Evolutionary conservation across 768 basidiomycete species (phyloP).

Genomic region (Psilocybe azurescens): DNA sequence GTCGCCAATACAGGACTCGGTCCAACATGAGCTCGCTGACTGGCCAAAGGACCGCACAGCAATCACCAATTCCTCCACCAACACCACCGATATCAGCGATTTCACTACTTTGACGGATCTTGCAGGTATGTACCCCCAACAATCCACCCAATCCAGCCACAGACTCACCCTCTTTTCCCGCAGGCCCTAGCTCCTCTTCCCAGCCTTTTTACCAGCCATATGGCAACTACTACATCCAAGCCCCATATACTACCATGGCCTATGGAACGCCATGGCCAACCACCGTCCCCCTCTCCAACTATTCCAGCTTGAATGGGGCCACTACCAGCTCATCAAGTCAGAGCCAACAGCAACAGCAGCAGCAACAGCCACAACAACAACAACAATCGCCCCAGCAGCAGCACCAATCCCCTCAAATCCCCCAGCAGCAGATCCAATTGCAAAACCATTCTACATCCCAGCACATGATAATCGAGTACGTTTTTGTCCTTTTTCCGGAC

Average conservation of each 20-base stretch:
- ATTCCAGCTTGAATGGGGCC: conserved; percentile 82
- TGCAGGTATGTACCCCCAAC: conserved; percentile 37
- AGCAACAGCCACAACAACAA: conserved; percentile 27
- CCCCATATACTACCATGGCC: conserved; percentile 53
- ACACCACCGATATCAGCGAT: conserved; percentile 46
- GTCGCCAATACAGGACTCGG: conserved; percentile 39
- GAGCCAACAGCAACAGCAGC: conserved; percentile 32
- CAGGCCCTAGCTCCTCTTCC: conserved; percentile 34
- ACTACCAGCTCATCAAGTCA: conserved; percentile 47
- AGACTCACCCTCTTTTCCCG: conserved; percentile 12
- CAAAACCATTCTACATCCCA: conserved; percentile 34
- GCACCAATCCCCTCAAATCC: conserved; percentile 32
- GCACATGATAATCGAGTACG: conserved; percentile 76
- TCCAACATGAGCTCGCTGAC: conserved; percentile 38
- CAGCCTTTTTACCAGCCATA: conserved; percentile 46
- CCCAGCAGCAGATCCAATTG: conserved; percentile 33
- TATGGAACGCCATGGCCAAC: conserved; percentile 58
- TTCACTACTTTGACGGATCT: conserved; percentile 47
- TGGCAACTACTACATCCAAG: conserved; percentile 49
- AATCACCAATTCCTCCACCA: conserved; percentile 28
- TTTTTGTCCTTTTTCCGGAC: conserved; percentile 23
- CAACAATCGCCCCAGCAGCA: conserved; percentile 24
- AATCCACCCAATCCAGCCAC: conserved; percentile 1
- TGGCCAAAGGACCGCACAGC: conserved; percentile 51
- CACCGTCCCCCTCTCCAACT: conserved; percentile 68